phyloP scores from a whole-genome alignment of 2,329 filamentous ascomycete species.

The Lachnellula willkommii region DNA sequence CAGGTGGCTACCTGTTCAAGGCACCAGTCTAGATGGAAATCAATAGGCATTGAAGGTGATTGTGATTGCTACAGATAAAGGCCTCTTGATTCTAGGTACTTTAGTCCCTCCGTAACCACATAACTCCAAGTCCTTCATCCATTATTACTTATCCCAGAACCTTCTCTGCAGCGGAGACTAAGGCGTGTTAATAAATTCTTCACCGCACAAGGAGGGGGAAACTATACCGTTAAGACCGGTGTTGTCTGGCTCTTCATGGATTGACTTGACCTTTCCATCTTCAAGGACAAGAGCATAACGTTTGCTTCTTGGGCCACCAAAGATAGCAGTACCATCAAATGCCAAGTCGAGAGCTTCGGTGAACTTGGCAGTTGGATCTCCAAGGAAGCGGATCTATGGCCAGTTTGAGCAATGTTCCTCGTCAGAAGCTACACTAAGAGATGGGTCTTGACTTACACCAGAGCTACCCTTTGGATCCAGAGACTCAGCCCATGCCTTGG shows the following conservation, averaged over 20 bases:
- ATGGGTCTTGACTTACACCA: constrained; percentile 61
- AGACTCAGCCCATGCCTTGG: constrained; percentile 10
- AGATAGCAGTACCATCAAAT: constrained; percentile 73
- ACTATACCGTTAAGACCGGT: constrained; percentile 67
- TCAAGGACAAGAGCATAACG: constrained; percentile 79
- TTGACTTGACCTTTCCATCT: constrained; percentile 75
- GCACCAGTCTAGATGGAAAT: too few relatives aligned
- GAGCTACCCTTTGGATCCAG: constrained; percentile 9
- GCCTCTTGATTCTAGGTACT: background rate
- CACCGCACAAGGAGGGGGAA: background rate
- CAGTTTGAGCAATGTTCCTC: background rate
- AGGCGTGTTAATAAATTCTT: background rate
- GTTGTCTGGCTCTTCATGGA: constrained; percentile 85
- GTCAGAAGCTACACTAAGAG: background rate
- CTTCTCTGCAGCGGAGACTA: constrained; percentile 24
- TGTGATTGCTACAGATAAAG: too few relatives aligned
- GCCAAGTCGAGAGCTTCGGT: constrained; percentile 76
- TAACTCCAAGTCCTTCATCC: background rate
- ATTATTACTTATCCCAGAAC: constrained; percentile 16
- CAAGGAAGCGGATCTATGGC: constrained; percentile 76
- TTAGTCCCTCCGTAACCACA: background rate
- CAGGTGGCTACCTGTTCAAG: too few relatives aligned
- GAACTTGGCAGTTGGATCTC: constrained; percentile 72
- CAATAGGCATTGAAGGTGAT: too few relatives aligned
- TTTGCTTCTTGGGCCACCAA: constrained; percentile 79